These are phyloP conservation scores for Microbotryum violaceum DNA, from an alignment of 1,284 basidiomycete genomes.

Conservation along the genomic window DNA sequence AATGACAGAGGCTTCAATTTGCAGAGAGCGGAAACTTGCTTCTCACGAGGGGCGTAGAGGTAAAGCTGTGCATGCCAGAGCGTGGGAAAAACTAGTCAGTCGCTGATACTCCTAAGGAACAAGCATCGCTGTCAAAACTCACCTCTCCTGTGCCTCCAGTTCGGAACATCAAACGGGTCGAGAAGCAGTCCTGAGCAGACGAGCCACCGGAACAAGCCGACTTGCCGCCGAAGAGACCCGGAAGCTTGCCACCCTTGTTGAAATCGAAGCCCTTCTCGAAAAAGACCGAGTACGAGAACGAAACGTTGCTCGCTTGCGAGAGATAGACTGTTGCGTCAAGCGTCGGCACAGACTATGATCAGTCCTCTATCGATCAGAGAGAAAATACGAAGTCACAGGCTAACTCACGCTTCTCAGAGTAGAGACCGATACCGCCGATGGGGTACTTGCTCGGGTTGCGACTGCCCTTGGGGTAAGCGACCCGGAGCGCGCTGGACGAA, in stretches of 20 bases:
- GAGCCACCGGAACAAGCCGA: slow-evolving; percentile 24
- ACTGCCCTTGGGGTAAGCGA: slow-evolving; percentile 28
- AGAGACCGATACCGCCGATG: slow-evolving; percentile 33
- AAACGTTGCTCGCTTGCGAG: slow-evolving; percentile 19
- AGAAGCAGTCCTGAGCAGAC: slow-evolving; percentile 28
- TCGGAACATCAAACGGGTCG: slow-evolving; percentile 30
- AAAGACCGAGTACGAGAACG: slow-evolving; percentile 36
- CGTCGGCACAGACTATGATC: neutral
- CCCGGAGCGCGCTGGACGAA: slow-evolving; percentile 18
- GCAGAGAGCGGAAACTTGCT: slow-evolving; percentile 50
- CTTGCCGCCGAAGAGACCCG: slow-evolving; percentile 37
- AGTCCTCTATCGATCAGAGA: neutral
- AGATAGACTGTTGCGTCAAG: slow-evolving; percentile 16
- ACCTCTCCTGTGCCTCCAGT: slow-evolving; percentile 35
- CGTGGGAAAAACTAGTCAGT: slow-evolving; percentile 46
- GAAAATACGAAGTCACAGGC: neutral
- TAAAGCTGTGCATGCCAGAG: slow-evolving; percentile 34
- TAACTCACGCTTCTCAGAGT: slow-evolving; percentile 27
- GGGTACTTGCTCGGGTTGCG: slow-evolving; percentile 24
- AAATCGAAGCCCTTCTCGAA: slow-evolving; percentile 39
- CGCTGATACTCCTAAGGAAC: too few relatives aligned
- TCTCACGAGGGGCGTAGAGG: slow-evolving; percentile 53
- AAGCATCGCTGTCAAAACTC: slow-evolving; percentile 35
- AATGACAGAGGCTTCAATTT: slow-evolving; percentile 49
- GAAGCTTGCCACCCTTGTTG: slow-evolving; percentile 35